Percentiles rank a stretch among this genome's conserved stretches.
phyloP scores from a whole-genome alignment of 768 basidiomycete genomes.

The Collybia nuda region DNA sequence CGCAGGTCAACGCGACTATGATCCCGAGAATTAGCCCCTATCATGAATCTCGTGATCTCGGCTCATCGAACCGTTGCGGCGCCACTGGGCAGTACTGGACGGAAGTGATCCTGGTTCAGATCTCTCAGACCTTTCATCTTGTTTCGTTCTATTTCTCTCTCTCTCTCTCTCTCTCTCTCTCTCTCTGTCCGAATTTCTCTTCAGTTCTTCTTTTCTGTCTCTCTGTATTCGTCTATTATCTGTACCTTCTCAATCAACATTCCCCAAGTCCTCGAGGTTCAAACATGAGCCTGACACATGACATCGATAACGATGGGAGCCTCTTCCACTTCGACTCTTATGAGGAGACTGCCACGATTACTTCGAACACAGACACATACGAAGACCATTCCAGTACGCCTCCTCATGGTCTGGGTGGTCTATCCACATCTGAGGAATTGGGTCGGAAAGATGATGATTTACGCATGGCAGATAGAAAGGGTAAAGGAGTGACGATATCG shows the following conservation, averaged over 20 bases:
- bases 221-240: slow-evolving; percentile 5
- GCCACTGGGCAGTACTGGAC: slow-evolving; percentile 16
- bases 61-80: too few relatives aligned
- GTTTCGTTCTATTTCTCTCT: slow-evolving; percentile 9
- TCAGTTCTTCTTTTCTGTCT: slow-evolving; percentile 15
- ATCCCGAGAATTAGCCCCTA: too few relatives aligned
- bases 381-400: slow-evolving; percentile 14
- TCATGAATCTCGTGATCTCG: too few relatives aligned
- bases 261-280: slow-evolving; percentile 5
- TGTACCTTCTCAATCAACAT: slow-evolving; percentile 1
- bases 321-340: slow-evolving; percentile 52
- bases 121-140: slow-evolving; percentile 26
- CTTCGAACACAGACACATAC: too few relatives aligned
- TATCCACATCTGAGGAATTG: slow-evolving; percentile 27
- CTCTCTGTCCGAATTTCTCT: slow-evolving; percentile 14
- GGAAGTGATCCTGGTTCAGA: slow-evolving; percentile 31
- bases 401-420: slow-evolving; percentile 26
- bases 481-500: slow-evolving; percentile 55
- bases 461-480: slow-evolving; percentile 38
- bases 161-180: slow-evolving; percentile 10
- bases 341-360: slow-evolving; percentile 24
- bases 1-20: too few relatives aligned
- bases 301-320: slow-evolving; percentile 53
- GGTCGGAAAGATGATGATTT: slow-evolving; percentile 7
- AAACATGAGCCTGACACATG: slow-evolving; percentile 36